These are phyloP conservation scores for Trichophyton simii DNA, from an alignment of 2,329 filamentous ascomycete species.

Conservation along the genomic window DNA sequence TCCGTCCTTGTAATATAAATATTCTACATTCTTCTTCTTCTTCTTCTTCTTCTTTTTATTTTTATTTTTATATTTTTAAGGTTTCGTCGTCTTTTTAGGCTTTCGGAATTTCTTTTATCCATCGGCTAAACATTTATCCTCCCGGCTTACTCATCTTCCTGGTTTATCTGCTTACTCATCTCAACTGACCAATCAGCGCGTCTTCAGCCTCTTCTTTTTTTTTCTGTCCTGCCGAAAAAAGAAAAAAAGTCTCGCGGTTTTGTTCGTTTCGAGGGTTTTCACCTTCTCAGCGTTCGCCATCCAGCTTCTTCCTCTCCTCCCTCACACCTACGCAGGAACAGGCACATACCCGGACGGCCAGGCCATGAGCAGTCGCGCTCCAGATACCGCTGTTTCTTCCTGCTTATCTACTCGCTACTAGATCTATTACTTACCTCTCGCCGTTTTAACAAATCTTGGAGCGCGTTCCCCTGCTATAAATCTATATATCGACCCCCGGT, in stretches of 20 bases:
- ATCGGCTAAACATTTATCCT: constrained; percentile 6
- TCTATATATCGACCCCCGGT: background rate
- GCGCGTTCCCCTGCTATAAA: background rate
- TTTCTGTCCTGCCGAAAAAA: constrained; percentile 20
- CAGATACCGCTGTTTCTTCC: background rate
- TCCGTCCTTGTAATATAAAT: background rate
- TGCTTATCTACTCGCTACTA: background rate
- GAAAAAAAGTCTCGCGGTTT: constrained; percentile 6
- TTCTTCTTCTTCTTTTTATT: background rate
- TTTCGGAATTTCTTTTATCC: background rate
- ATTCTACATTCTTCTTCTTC: background rate
- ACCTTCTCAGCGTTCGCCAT: constrained; percentile 7
- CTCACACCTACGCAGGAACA: background rate
- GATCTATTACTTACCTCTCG: background rate
- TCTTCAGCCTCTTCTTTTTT: constrained; percentile 19
- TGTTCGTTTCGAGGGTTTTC: constrained; percentile 2
- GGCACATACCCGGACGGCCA: background rate
- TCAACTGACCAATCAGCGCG: constrained; percentile 27
- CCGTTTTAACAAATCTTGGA: background rate
- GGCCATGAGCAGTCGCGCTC: background rate
- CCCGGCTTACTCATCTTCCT: background rate
- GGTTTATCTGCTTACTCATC: constrained; percentile 19
- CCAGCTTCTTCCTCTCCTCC: background rate
- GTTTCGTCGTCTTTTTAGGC: background rate
- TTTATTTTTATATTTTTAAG: background rate